Percentiles rank a stretch among this genome's conserved stretches.
These are phyloP conservation scores for Amylostereum areolatum DNA, from an alignment of 1,284 basidiomycete genomes.

Conservation along the genomic window DNA sequence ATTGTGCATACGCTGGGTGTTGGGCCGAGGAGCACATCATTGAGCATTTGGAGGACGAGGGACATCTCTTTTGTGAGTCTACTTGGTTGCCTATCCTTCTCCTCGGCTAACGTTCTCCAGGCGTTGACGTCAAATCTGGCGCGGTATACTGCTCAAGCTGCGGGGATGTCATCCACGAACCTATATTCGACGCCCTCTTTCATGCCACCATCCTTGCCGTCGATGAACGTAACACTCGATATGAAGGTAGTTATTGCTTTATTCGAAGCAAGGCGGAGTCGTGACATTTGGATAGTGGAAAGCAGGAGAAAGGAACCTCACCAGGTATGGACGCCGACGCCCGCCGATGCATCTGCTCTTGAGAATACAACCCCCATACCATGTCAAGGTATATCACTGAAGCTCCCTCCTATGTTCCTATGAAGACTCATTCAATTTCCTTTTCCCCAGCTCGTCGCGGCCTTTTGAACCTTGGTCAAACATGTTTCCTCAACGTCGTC, in stretches of 20 bases:
- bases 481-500: slow-evolving; percentile 92
- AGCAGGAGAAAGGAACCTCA: slow-evolving; percentile 38
- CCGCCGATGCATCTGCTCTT: slow-evolving; percentile 31
- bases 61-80: slow-evolving; percentile 67
- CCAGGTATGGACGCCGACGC: slow-evolving; percentile 35
- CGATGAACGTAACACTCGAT: slow-evolving; percentile 47
- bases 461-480: slow-evolving; percentile 88
- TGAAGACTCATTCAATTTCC: not conserved
- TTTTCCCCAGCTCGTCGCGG: slow-evolving; percentile 66
- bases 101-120: slow-evolving; percentile 25
- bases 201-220: slow-evolving; percentile 31
- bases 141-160: slow-evolving; percentile 53
- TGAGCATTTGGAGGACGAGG: slow-evolving; percentile 48
- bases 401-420: slow-evolving; percentile 1
- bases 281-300: slow-evolving; percentile 22
- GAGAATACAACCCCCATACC: slow-evolving; percentile 35
- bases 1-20: slow-evolving; percentile 74
- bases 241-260: slow-evolving; percentile 29
- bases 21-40: slow-evolving; percentile 54
- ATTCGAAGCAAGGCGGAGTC: not conserved
- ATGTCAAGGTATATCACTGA: slow-evolving; percentile 50
- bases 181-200: slow-evolving; percentile 34
- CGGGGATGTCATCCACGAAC: slow-evolving; percentile 52
- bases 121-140: slow-evolving; percentile 52
- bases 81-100: slow-evolving; percentile 1